phyloP scores from a whole-genome alignment of 441 rosid species.

The Kokia cookei region DNA sequence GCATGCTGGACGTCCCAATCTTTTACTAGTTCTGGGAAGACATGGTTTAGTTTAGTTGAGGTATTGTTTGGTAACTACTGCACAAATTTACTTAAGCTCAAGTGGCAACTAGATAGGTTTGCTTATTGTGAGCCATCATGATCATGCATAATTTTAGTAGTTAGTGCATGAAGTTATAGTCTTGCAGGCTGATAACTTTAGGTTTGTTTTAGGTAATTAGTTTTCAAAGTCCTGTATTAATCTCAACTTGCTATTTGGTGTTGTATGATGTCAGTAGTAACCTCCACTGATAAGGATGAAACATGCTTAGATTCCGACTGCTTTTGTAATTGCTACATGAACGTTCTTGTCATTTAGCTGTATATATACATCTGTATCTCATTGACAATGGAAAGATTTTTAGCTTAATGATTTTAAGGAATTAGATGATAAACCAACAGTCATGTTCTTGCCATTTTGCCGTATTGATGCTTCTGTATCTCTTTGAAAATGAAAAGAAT shows the following conservation, averaged over 20 bases:
- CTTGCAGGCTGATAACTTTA: neutral
- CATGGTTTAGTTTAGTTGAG: neutral
- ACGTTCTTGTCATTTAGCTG: neutral
- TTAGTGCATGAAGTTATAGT: neutral
- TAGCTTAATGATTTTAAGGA: neutral
- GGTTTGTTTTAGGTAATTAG: neutral
- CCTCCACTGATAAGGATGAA: neutral
- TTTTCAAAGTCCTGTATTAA: neutral
- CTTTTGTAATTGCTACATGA: constrained; percentile 1
- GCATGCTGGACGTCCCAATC: neutral
- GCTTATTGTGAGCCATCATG: neutral
- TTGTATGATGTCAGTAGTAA: neutral
- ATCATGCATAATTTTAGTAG: neutral
- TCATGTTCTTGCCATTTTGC: neutral
- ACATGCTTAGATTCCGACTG: neutral
- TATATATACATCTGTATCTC: neutral
- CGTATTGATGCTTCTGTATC: neutral
- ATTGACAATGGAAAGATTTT: neutral
- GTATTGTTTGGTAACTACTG: neutral
- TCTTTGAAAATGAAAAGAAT: neutral
- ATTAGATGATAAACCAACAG: no score
- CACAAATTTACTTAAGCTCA: neutral
- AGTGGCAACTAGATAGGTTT: neutral
- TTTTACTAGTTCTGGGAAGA: neutral
- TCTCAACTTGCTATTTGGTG: neutral